Evolutionary conservation across 352 stramenopile species (phyloP), one percentile per base, ranked within the genome.

Genomic region (Globisporangium cystogenes): DNA sequence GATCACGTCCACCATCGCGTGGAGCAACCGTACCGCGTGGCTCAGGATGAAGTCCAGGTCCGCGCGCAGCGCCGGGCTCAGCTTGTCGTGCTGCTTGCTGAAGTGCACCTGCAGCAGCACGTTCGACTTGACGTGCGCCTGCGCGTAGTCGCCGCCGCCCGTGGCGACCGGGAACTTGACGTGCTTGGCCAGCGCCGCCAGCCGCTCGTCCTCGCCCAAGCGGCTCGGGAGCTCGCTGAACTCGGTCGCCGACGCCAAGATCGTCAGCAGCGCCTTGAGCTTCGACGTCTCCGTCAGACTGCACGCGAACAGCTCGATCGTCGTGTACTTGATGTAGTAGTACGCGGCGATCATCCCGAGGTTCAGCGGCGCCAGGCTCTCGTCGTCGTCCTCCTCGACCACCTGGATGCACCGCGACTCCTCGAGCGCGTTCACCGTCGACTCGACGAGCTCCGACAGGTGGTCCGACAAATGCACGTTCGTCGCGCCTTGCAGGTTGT

Each of bases 321-420:
- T 99, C 46, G 93, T 98, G 76, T 99, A 99, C 72, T 98, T 92
- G 53, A 99, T 89, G 72, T 99, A 99, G 72, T 99, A 99, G 75
- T 99, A 99, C 0, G 96, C 94, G 18, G 96, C 96, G 57, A 99
- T 99, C 95, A 99, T 99, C 41, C 98, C 97, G 44, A 99, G 75
- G 74, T 99, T 99, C 16, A 99, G 75, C 6, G 97, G 82, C 36
- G 80, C 84, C 33, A 99, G 74, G 51, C 95, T 86, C 47, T 97
- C 90, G 42, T 95, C 88, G n/a, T 76, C 76, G 33, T 92, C 76
- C 46, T 97, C 89, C 51, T 99, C 93, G 8, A 95, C 86, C 29
- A 99, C 85, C 43, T 97, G 88, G 46, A 99, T 93, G 65, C 96
- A 99, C 21, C 97, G 92, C 26, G 90, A 98, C 53, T 98, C 95